These are phyloP conservation scores for Neocucurbitaria cava DNA, from an alignment of 2,329 filamentous ascomycete species.

Conservation along the genomic window DNA sequence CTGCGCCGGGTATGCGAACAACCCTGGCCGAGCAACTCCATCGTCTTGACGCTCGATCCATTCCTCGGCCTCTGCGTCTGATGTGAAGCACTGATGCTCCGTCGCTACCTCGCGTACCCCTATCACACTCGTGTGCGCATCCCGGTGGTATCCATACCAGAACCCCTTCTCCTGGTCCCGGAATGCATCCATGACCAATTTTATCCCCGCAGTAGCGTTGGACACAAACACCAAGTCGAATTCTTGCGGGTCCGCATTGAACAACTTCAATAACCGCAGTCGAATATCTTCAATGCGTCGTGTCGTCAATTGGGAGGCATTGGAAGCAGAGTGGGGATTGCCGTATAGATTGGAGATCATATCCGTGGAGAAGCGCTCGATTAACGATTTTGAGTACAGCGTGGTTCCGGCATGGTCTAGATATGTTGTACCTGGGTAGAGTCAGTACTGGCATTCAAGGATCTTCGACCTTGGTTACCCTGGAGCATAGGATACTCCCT, in stretches of 20 bases:
- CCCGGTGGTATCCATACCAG: constrained; percentile 81
- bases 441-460: constrained; percentile 8
- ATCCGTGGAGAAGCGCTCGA: constrained; percentile 80
- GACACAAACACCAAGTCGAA: constrained; percentile 92
- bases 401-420: constrained; percentile 98
- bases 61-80: constrained; percentile 65
- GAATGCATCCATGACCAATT: constrained; percentile 81
- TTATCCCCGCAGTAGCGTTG: constrained; percentile 91
- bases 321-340: constrained; percentile 89
- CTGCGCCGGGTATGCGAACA: constrained; percentile 88
- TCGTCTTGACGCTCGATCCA: constrained; percentile 63
- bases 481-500: constrained; percentile 74
- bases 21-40: constrained; percentile 30
- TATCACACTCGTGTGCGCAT: constrained; percentile 86
- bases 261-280: constrained; percentile 73
- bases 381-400: constrained; percentile 77
- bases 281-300: constrained; percentile 78
- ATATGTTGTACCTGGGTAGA: constrained; percentile 70
- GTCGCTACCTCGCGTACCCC: constrained; percentile 76
- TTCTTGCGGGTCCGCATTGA: constrained; percentile 78
- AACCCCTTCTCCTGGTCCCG: constrained; percentile 74
- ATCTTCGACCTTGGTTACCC: constrained; percentile 54
- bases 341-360: constrained; percentile 82
- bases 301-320: constrained; percentile 78
- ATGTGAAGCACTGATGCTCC: constrained; percentile 69